Evolutionary conservation across 2,329 filamentous ascomycete genomes (phyloP).

Genomic region (Epichloe scottii): DNA sequence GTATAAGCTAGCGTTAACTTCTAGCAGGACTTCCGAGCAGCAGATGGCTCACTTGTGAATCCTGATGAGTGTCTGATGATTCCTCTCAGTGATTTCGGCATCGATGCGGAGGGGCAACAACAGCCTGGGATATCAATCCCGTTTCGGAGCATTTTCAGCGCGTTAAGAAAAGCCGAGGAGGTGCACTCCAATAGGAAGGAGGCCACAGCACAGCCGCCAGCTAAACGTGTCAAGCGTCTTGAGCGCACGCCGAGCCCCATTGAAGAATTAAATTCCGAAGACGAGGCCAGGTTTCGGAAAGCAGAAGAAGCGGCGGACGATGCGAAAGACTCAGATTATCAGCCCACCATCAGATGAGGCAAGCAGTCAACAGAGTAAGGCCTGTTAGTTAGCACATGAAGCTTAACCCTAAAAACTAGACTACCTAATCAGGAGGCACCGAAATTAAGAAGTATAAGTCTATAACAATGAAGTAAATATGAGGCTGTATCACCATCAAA

Average conservation of each 20-base stretch:
- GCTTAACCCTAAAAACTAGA: too few relatives aligned
- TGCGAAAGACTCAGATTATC: not conserved
- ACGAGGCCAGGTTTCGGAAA: not conserved
- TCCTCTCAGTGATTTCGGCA: not conserved
- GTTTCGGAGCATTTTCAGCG: not conserved
- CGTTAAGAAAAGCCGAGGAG: not conserved
- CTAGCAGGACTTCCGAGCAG: not conserved
- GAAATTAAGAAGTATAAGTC: too few relatives aligned
- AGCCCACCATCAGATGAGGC: not conserved
- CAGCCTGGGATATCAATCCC: not conserved
- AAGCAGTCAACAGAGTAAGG: not conserved
- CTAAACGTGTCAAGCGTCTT: not conserved
- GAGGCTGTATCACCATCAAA: too few relatives aligned
- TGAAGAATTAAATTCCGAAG: not conserved
- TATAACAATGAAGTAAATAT: too few relatives aligned
- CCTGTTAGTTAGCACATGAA: not conserved
- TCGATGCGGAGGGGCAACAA: not conserved
- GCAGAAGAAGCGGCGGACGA: not conserved
- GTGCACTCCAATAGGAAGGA: not conserved
- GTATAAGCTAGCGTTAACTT: not conserved
- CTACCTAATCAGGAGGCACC: too few relatives aligned
- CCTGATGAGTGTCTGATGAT: not conserved
- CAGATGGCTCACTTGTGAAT: constrained; percentile 1
- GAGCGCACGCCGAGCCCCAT: not conserved
- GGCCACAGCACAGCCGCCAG: not conserved